Base-by-base conservation (phyloP, 2,329 filamentous ascomycete species). In the Microsporum canis region DNA sequence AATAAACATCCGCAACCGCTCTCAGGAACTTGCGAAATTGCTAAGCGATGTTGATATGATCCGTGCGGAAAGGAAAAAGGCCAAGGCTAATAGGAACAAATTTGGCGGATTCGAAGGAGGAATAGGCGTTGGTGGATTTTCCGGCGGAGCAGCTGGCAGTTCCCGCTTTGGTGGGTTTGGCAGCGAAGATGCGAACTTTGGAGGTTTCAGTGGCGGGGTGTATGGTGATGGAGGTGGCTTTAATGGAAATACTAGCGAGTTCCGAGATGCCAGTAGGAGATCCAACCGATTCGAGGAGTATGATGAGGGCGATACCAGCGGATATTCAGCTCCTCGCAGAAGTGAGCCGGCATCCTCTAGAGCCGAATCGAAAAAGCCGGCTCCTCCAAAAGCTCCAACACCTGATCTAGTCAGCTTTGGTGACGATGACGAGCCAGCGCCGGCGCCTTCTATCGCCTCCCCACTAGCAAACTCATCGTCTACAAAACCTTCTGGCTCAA, bases 201-300 rank as follows among this genome's bases (percentile, higher is more conserved):
- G 84, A 8, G 85, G 84, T 59, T 87, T 87, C 67, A 87, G 85
- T 59, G 83, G 85, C 66, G 82, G 82, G 57, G 91, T 99, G 0
- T 97, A 94, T 70, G 92, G 92, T n/a, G 92, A 97, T 70, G 92
- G 92, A 27, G 92, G 92, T 64, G 92, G 91, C 14, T 96, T 95
- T 68, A 90, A 91, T 47, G 91, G 91, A 2, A 84, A 90, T 69
- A 74, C 80, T 23, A 83, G 80, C 67, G 88, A 89, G 58, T 95
- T 88, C 76, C 81, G 84, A 62, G 85, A 89, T 67, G 76, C 80
- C 27, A 77, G 83, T 38, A 72, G 75, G 62, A 79, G 86, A 62
- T 79, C 81, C 60, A 91, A 95, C 66, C 84, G 87, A 65, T 99
- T 96, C 68, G 92, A 97, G 68, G 94, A 96, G 75, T 99, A 99